Conservation (phyloP, 768 basidiomycete species). For the Ramaria sp. region DNA sequence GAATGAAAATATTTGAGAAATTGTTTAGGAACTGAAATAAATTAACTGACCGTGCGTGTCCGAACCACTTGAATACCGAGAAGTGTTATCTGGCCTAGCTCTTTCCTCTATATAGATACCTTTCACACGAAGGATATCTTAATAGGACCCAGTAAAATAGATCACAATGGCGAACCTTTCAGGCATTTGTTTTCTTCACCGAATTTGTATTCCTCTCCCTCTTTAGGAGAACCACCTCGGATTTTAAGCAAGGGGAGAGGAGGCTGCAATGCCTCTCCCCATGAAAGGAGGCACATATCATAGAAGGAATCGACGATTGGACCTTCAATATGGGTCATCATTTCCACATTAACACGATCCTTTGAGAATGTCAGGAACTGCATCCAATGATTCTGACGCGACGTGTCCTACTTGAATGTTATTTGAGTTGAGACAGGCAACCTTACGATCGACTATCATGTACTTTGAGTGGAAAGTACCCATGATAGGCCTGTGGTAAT, state of each 20-base stretch:
- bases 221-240: slow-evolving; percentile 19
- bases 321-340: slow-evolving; percentile 64
- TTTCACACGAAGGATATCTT: neutral
- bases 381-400: neutral
- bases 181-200: slow-evolving; percentile 20
- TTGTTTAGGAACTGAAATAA: neutral
- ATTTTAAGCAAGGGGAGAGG: slow-evolving; percentile 29
- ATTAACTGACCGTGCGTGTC: neutral
- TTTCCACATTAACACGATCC: slow-evolving; percentile 39
- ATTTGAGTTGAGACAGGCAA: slow-evolving; percentile 54
- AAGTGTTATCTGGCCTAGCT: neutral
- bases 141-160: neutral
- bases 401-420: slow-evolving; percentile 39
- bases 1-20: no score
- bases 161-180: slow-evolving; percentile 11
- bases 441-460: slow-evolving; percentile 56
- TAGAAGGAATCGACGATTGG: slow-evolving; percentile 60
- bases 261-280: slow-evolving; percentile 38
- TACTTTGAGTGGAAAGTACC: slow-evolving; percentile 69
- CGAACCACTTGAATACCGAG: neutral
- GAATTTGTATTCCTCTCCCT: slow-evolving; percentile 30
- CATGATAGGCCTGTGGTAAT: slow-evolving; percentile 31
- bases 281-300: slow-evolving; percentile 56
- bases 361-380: neutral
- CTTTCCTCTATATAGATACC: slow-evolving; percentile 5